Conservation (phyloP, 306 rosid genomes). For the Hylodesmum podocarpum region DNA sequence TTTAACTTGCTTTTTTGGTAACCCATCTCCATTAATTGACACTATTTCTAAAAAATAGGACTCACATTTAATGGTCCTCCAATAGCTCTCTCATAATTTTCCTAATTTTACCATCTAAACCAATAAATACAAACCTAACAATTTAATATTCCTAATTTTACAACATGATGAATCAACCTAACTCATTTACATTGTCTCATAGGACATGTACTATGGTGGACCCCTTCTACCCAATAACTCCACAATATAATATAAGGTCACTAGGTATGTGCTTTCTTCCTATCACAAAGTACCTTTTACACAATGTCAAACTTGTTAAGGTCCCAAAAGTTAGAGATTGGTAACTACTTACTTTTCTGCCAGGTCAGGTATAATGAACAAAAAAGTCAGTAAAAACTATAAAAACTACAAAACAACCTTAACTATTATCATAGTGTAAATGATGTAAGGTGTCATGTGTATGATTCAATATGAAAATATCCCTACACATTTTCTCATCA, state of each 20-base stretch:
- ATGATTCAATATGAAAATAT: conserved; percentile 47
- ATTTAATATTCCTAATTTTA: background rate
- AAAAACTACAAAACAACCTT: background rate
- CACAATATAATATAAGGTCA: background rate
- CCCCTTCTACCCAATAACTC: background rate
- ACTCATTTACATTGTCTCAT: background rate
- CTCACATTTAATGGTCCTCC: background rate
- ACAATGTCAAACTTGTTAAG: conserved; percentile 42
- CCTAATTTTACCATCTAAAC: background rate
- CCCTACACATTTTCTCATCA: conserved; percentile 34
- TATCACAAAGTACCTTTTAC: conserved; percentile 29
- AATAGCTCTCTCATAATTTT: background rate
- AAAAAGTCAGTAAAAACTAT: background rate
- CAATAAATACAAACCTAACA: conserved; percentile 12
- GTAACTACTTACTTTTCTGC: conserved; percentile 44
- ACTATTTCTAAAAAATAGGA: background rate
- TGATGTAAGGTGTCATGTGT: conserved; percentile 42
- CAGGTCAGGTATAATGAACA: background rate
- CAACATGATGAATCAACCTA: background rate
- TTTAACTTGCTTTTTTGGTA: background rate
- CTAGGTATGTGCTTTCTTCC: conserved; percentile 27
- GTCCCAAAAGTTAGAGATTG: conserved; percentile 55
- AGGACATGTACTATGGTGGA: background rate
- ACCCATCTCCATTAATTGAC: background rate
- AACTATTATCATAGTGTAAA: conserved; percentile 18